Conservation (phyloP, 192 early-diverging fungal species). For the Chytriomyces sp. region DNA sequence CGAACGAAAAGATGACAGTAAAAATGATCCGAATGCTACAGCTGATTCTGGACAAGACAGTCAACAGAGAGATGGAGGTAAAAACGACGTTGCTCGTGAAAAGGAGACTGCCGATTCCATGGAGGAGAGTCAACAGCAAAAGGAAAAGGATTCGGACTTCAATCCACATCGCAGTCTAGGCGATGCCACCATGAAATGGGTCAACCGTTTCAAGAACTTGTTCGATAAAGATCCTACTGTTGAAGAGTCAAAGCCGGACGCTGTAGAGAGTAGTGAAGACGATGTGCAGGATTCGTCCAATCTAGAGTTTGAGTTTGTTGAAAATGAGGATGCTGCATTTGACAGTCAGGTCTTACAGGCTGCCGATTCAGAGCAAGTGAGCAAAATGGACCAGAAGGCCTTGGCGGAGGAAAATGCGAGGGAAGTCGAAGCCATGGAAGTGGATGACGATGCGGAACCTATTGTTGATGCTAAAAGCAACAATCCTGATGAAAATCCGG, state of each 20-base stretch:
- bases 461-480: conserved; percentile 7
- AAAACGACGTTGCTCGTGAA: conserved; percentile 18
- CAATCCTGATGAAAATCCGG: background rate
- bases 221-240: conserved; percentile 59
- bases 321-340: conserved; percentile 73
- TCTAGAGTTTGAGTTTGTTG: conserved; percentile 70
- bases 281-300: conserved; percentile 42
- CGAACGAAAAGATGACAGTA: conserved; percentile 41
- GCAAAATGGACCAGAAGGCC: conserved; percentile 47
- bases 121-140: conserved; percentile 28
- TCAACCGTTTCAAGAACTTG: conserved; percentile 76
- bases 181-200: conserved; percentile 93
- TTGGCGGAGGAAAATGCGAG: conserved; percentile 40
- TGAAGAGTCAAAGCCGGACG: conserved; percentile 47
- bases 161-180: conserved; percentile 91
- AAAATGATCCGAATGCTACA: conserved; percentile 32
- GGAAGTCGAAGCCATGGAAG: conserved; percentile 24
- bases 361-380: conserved; percentile 65
- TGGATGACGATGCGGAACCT: conserved; percentile 27
- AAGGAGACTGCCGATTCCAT: conserved; percentile 1
- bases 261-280: conserved; percentile 54
- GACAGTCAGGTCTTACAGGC: conserved; percentile 76
- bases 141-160: conserved; percentile 46
- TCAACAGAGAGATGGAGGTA: conserved; percentile 17
- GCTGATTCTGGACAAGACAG: conserved; percentile 41